Conservation (phyloP, 768 basidiomycete genomes). For the Lentinula boryana region DNA sequence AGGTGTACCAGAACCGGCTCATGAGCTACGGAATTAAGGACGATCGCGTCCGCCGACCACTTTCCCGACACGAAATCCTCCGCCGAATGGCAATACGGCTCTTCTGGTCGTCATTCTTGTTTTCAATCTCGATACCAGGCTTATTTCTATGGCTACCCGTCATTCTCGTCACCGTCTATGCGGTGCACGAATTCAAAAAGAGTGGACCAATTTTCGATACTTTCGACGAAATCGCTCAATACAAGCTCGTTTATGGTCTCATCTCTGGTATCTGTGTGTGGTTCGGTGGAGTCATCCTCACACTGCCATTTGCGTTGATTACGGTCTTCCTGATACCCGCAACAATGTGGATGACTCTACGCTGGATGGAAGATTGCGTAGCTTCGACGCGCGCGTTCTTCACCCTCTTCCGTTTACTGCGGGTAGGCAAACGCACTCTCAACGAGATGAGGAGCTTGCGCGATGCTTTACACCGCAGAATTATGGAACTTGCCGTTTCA, state of each 20-base stretch:
- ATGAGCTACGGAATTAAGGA: slow-evolving; percentile 71
- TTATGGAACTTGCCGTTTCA: slow-evolving; percentile 56
- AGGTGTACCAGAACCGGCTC: slow-evolving; percentile 76
- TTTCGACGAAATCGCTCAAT: slow-evolving; percentile 87
- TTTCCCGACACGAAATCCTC: slow-evolving; percentile 47
- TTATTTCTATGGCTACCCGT: slow-evolving; percentile 80
- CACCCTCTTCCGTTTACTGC: slow-evolving; percentile 54
- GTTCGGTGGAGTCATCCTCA: slow-evolving; percentile 44
- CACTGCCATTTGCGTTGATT: slow-evolving; percentile 54
- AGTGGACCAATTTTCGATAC: slow-evolving; percentile 81
- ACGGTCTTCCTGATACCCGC: slow-evolving; percentile 59
- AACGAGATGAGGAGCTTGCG: slow-evolving; percentile 48
- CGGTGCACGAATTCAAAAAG: slow-evolving; percentile 72
- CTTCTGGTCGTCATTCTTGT: slow-evolving; percentile 55
- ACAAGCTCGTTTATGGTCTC: slow-evolving; percentile 82
- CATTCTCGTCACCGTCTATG: slow-evolving; percentile 63
- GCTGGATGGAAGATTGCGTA: slow-evolving; percentile 84
- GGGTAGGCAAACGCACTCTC: slow-evolving; percentile 54
- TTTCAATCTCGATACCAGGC: slow-evolving; percentile 66
- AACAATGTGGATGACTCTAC: slow-evolving; percentile 85
- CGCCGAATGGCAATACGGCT: slow-evolving; percentile 63
- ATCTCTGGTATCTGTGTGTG: slow-evolving; percentile 69
- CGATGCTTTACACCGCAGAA: slow-evolving; percentile 51
- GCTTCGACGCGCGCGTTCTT: slow-evolving; percentile 72
- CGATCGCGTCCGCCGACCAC: slow-evolving; percentile 70